Percentiles rank a stretch among this genome's conserved stretches.
Evolutionary conservation across 2,329 filamentous ascomycete genomes (phyloP).

Genomic region (Alternaria arbusti): DNA sequence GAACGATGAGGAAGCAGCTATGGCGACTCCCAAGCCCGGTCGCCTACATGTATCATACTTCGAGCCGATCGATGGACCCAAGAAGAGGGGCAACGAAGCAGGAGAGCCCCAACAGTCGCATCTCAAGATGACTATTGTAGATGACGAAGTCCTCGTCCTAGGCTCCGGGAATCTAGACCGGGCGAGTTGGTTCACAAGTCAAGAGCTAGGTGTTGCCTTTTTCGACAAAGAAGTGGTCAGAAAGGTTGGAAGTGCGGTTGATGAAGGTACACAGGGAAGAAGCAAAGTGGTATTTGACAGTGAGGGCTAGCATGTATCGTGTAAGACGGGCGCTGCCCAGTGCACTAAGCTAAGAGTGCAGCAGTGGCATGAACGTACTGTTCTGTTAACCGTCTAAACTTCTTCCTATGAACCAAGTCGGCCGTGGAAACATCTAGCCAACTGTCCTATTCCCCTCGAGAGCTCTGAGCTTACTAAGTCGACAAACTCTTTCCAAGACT

Average conservation of each 20-base stretch:
- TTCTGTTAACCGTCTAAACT: background rate
- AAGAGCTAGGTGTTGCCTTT: constrained; percentile 75
- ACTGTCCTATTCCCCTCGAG: background rate
- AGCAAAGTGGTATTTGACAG: constrained; percentile 32
- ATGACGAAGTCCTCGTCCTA: constrained; percentile 70
- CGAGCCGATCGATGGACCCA: constrained; percentile 39
- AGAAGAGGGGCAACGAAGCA: constrained; percentile 27
- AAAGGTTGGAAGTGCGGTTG: constrained; percentile 33
- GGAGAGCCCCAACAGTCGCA: constrained; percentile 74
- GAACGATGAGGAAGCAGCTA: constrained; percentile 40
- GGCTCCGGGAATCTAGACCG: constrained; percentile 86
- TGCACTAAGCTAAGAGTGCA: background rate
- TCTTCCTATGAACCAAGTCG: background rate
- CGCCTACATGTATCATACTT: constrained; percentile 67
- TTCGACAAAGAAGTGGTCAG: constrained; percentile 52
- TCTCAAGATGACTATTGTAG: constrained; percentile 77
- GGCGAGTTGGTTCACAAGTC: constrained; percentile 85
- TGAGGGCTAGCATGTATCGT: background rate
- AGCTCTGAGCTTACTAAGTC: background rate
- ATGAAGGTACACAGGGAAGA: constrained; percentile 33
- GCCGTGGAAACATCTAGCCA: background rate
- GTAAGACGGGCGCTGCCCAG: background rate
- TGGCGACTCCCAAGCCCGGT: constrained; percentile 48
- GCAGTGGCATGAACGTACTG: background rate
- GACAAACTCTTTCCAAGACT: background rate